A percentile compares a stretch with the other conserved stretches of the same genome.
Conservation (phyloP, 805 yeast species). For the Saccharomycopsis malanga region DNA sequence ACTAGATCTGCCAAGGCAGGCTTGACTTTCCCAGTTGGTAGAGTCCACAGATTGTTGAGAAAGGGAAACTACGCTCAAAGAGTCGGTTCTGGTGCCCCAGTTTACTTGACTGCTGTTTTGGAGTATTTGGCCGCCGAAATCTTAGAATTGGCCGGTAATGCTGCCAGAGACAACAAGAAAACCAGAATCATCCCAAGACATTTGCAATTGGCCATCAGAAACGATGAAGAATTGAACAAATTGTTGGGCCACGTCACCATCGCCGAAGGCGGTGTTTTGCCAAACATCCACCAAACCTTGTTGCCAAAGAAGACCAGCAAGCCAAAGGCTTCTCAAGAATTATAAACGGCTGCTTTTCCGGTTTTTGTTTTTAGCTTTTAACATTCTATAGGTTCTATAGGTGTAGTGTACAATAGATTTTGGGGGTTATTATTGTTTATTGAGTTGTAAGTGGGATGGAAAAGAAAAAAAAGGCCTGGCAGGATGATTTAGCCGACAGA, state of each 20-base stretch:
- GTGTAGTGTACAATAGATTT: constrained; percentile 12
- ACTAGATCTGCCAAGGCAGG: constrained; percentile 99
- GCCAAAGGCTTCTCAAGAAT: constrained; percentile 58
- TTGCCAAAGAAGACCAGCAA: constrained; percentile 71
- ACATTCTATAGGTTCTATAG: background rate
- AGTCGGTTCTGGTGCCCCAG: constrained; percentile 99
- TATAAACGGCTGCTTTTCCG: constrained; percentile 30
- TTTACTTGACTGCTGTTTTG: constrained; percentile 91
- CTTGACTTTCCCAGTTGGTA: constrained; percentile 98
- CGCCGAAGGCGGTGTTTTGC: constrained; percentile 99
- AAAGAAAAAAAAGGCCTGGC: no score
- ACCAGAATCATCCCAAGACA: constrained; percentile 99
- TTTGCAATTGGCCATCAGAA: constrained; percentile 96
- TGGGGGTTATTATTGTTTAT: constrained; percentile 1
- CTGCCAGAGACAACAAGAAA: constrained; percentile 98
- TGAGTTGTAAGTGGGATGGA: no score
- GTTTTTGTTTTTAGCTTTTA: background rate
- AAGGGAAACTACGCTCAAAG: constrained; percentile 98
- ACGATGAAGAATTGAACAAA: constrained; percentile 97
- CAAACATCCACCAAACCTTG: constrained; percentile 91
- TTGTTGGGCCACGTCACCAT: constrained; percentile 88
- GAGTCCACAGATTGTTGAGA: constrained; percentile 95
- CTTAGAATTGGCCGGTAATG: constrained; percentile 96
- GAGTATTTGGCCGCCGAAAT: constrained; percentile 98
- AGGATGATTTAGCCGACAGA: no score